These are phyloP conservation scores for Rhodotorula kratochvilovae DNA, from an alignment of 768 basidiomycete species.

Conservation along the genomic window DNA sequence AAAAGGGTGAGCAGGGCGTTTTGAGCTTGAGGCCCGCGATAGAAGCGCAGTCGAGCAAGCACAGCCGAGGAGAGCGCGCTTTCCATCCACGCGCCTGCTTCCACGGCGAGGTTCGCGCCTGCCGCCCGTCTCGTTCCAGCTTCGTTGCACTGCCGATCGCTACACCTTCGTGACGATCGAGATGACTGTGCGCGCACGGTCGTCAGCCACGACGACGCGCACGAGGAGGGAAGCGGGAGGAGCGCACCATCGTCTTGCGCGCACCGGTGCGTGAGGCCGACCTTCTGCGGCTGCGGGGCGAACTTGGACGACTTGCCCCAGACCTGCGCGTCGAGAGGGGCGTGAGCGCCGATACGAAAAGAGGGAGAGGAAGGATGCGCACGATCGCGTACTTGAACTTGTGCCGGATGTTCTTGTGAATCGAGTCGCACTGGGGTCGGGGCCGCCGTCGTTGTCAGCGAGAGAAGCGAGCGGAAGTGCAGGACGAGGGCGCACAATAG, in stretches of 20 bases:
- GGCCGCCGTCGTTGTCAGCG: background rate
- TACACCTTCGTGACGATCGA: constrained; percentile 34
- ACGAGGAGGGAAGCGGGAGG: background rate
- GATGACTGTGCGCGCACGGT: background rate
- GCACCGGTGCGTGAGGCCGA: constrained; percentile 39
- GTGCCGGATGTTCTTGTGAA: constrained; percentile 64
- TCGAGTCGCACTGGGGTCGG: constrained; percentile 18
- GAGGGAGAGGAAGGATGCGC: background rate
- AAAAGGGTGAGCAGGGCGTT: too few relatives aligned
- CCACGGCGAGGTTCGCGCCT: too few relatives aligned
- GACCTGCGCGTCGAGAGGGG: constrained; percentile 49
- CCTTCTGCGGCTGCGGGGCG: constrained; percentile 44
- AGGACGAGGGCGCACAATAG: constrained; percentile 11
- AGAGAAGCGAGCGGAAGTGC: background rate
- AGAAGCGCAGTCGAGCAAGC: too few relatives aligned
- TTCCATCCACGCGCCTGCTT: too few relatives aligned
- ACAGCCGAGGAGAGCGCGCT: too few relatives aligned
- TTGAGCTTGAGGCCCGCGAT: too few relatives aligned
- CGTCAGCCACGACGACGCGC: background rate
- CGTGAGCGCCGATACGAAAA: background rate
- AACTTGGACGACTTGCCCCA: constrained; percentile 55
- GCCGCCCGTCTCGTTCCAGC: too few relatives aligned
- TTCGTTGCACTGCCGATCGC: too few relatives aligned
- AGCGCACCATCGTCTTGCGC: constrained; percentile 36
- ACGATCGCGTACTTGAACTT: constrained; percentile 62